phyloP scores from a whole-genome alignment of 768 basidiomycete genomes.

The Suillus subaureus region DNA sequence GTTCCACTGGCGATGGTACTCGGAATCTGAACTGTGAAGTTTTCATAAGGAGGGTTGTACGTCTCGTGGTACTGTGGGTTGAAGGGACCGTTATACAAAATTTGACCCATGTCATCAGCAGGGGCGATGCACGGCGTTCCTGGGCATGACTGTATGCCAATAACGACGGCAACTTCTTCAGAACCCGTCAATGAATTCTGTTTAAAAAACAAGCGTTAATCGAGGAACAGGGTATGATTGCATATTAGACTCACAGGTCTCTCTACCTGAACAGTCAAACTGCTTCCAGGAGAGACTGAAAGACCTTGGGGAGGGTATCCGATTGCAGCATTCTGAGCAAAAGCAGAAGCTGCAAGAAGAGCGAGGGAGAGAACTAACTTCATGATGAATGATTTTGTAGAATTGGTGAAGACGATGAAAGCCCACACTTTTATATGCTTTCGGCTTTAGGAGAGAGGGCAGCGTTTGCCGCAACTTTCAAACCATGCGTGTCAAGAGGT shows the following conservation, averaged over 20 bases:
- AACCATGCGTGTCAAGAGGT: neutral
- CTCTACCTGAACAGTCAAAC: slow-evolving; percentile 47
- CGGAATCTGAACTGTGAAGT: slow-evolving; percentile 47
- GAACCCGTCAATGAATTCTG: slow-evolving; percentile 42
- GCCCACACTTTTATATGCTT: neutral
- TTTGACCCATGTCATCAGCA: slow-evolving; percentile 37
- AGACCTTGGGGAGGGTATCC: slow-evolving; percentile 42
- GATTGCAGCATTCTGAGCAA: slow-evolving; percentile 46
- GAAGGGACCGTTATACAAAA: slow-evolving; percentile 52
- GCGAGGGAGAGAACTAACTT: slow-evolving; percentile 15
- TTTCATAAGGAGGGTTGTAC: slow-evolving; percentile 42
- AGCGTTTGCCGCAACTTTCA: neutral
- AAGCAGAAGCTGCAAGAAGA: slow-evolving; percentile 35
- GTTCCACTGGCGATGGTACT: slow-evolving; percentile 25
- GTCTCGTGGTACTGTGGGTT: slow-evolving; percentile 36
- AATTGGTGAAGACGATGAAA: slow-evolving; percentile 1
- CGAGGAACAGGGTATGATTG: neutral
- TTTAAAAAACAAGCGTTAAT: neutral
- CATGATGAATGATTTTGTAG: slow-evolving; percentile 15
- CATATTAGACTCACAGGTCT: slow-evolving; percentile 41
- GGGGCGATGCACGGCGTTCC: slow-evolving; percentile 26
- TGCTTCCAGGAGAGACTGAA: slow-evolving; percentile 38
- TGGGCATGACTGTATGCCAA: slow-evolving; percentile 45
- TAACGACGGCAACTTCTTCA: slow-evolving; percentile 47
- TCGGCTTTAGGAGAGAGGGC: neutral